Base-by-base conservation (phyloP, 257 asterid genomes). In the Fraxinus excelsior region DNA sequence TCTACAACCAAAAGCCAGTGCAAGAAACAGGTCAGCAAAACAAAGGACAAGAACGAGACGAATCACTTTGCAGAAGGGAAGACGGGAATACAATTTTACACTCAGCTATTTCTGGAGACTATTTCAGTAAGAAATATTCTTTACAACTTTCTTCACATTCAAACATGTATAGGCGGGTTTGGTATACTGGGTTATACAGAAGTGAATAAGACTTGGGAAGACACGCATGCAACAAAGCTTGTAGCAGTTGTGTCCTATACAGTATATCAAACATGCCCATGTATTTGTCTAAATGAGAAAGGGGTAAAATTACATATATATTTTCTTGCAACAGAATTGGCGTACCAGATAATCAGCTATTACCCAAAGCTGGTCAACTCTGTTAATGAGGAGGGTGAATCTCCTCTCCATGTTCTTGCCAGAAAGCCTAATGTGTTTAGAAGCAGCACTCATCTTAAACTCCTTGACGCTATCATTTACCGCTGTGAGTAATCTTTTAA, bases 321-420 rank as follows among this genome's bases (percentile, higher is more conserved):
- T 19, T 23, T 64, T 71, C n/a, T 60, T 80, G 68, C n/a, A 42
- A 69, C 85, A 87, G 93, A n/a, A 5, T 76, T 87, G 78, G 88
- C 90, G 26, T 28, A 46, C 56, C 64, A 73, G 77, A 87, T 87
- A 78, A 85, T 89, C 18, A 5, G 3, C 0, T 2, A 18, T 19
- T 80, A 80, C 49, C 74, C 67, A 53, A 60, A n/a, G n/a, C 81
- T 86, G 58, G 80, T 81, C 12, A 32, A 80, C 42, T 64, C 5
- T 7, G 78, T 78, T 28, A 90, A 90, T 28, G 69, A 26, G 34
- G 82, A 85, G 3, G 94, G 94, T 70, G 84, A 75, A 66, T 79
- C 85, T 26, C 91, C 91, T 1, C 89, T 89, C 70, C 91, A 85
- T 77, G 23, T 81, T 72, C 86, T 89, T 35, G 89, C 89, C 26